phyloP scores from a whole-genome alignment of 305 asterid genomes.

The Plantago rigida region DNA sequence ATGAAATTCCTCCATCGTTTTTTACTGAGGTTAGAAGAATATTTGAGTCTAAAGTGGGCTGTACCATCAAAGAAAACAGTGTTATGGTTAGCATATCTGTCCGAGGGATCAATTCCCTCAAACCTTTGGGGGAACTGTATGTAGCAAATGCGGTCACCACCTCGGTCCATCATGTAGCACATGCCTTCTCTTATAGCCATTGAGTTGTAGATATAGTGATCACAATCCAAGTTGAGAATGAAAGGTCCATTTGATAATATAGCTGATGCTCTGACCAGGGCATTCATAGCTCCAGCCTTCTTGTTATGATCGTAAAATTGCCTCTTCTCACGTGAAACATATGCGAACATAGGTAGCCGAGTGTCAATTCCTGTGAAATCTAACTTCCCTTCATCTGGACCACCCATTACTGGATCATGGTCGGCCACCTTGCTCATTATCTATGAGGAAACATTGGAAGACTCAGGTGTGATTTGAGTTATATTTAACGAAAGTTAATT shows the following conservation, averaged over 20 bases:
- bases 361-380: conserved; percentile 74
- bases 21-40: neutral
- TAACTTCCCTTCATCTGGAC: conserved; percentile 52
- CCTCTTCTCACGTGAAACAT: conserved; percentile 87
- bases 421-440: conserved; percentile 94
- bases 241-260: conserved; percentile 83
- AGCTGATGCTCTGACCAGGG: conserved; percentile 92
- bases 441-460: conserved; percentile 27
- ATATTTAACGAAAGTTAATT: neutral
- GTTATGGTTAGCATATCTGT: conserved; percentile 91
- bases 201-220: conserved; percentile 76
- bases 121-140: conserved; percentile 94
- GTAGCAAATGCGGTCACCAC: conserved; percentile 91
- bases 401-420: conserved; percentile 65
- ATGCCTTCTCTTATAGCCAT: conserved; percentile 77
- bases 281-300: conserved; percentile 98
- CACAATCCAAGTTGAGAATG: conserved; percentile 89
- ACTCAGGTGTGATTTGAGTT: neutral
- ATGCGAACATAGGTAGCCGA: conserved; percentile 84
- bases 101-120: conserved; percentile 96
- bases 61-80: conserved; percentile 91
- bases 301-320: conserved; percentile 82
- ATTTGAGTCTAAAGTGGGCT: neutral
- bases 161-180: conserved; percentile 96
- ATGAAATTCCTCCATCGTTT: neutral